Conservation (phyloP, 495 filamentous ascomycete genomes). For the Acidomyces sp. region DNA sequence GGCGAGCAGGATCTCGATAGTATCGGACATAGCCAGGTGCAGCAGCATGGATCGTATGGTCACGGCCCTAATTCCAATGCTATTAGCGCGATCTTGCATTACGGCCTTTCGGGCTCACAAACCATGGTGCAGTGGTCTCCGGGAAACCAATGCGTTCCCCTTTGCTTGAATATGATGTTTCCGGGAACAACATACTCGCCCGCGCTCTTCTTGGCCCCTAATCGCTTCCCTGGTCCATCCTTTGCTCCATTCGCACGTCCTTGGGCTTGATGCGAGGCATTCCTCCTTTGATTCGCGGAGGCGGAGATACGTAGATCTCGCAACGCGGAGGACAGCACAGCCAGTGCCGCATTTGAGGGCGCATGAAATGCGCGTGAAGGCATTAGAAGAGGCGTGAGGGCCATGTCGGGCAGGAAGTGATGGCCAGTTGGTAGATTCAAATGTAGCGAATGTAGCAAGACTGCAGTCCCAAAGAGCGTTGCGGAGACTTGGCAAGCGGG, state of each 20-base stretch:
- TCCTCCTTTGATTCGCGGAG: slow-evolving; percentile 35
- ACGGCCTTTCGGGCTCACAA: neutral
- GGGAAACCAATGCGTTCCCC: slow-evolving; percentile 84
- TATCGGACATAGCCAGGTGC: slow-evolving; percentile 84
- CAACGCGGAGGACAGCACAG: slow-evolving; percentile 9
- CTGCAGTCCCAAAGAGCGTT: slow-evolving; percentile 2
- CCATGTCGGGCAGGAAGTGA: neutral
- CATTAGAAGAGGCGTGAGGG: neutral
- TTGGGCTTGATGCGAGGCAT: slow-evolving; percentile 77
- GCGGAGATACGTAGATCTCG: slow-evolving; percentile 13
- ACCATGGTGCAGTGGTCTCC: slow-evolving; percentile 81
- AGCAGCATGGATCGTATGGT: slow-evolving; percentile 89
- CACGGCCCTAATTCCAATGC: slow-evolving; percentile 44
- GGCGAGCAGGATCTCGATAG: slow-evolving; percentile 69
- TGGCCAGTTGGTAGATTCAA: neutral
- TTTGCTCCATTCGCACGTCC: slow-evolving; percentile 73
- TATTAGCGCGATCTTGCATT: neutral
- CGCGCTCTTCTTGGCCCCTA: slow-evolving; percentile 85
- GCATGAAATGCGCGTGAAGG: slow-evolving; percentile 1
- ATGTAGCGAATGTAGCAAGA: too few relatives aligned
- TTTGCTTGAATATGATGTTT: slow-evolving; percentile 95
- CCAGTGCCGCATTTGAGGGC: slow-evolving; percentile 14
- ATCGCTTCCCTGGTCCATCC: slow-evolving; percentile 80
- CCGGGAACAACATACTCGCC: slow-evolving; percentile 88
- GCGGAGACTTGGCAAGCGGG: slow-evolving; percentile 4